A percentile compares a stretch with the other conserved stretches of the same genome.
phyloP scores from a whole-genome alignment of 805 yeast species.

The Priceomyces medius region DNA sequence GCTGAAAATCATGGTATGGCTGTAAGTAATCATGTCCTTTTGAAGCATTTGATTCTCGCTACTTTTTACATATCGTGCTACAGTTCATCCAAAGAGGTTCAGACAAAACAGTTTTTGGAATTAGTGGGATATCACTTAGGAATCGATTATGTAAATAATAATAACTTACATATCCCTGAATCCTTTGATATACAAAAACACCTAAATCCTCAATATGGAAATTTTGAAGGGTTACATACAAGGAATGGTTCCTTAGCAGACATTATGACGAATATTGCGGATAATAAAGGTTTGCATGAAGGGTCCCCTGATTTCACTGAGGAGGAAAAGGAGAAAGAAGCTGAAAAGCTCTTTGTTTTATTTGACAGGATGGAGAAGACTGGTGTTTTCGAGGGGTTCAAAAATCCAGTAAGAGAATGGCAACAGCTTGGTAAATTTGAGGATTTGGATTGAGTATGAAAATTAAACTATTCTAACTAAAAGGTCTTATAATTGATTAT shows the following conservation, averaged over 20 bases:
- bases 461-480: no score
- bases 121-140: conserved; percentile 20
- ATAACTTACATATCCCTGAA: conserved; percentile 13
- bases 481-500: not conserved
- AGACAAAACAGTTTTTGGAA: conserved; percentile 16
- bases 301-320: conserved; percentile 27
- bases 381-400: conserved; percentile 33
- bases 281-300: not conserved
- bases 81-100: conserved; percentile 10
- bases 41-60: conserved; percentile 14
- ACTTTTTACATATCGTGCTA: conserved; percentile 16
- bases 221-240: conserved; percentile 1
- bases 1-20: conserved; percentile 4
- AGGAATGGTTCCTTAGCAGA: conserved; percentile 1
- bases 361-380: conserved; percentile 41
- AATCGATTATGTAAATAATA: conserved; percentile 12
- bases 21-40: not conserved
- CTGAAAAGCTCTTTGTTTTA: conserved; percentile 41
- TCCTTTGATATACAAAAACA: conserved; percentile 15
- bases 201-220: conserved; percentile 16
- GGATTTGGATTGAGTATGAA: conserved; percentile 10
- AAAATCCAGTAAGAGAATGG: conserved; percentile 41
- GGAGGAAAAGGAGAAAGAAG: conserved; percentile 45
- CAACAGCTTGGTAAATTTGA: conserved; percentile 32
- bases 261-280: conserved; percentile 2